Evolutionary conservation across 768 basidiomycete genomes (phyloP).

Genomic region (Rhizopogon sp.): DNA sequence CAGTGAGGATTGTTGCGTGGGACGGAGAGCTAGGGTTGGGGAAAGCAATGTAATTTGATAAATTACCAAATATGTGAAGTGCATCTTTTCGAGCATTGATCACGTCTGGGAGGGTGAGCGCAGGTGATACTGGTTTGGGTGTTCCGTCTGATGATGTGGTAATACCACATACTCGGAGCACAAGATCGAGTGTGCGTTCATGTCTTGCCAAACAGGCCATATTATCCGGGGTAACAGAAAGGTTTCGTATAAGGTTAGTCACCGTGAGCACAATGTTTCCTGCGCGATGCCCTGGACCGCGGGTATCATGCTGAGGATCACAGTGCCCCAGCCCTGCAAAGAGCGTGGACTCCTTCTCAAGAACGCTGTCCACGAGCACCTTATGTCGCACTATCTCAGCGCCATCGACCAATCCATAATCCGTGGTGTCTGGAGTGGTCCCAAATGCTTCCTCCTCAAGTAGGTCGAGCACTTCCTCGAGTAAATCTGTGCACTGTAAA

Average conservation of each 20-base stretch:
- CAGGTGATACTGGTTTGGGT: slow-evolving; percentile 44
- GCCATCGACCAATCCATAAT: slow-evolving; percentile 23
- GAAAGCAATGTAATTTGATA: slow-evolving; percentile 51
- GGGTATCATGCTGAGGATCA: slow-evolving; percentile 18
- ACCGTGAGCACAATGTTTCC: slow-evolving; percentile 63
- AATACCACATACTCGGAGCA: slow-evolving; percentile 68
- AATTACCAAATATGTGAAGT: slow-evolving; percentile 61
- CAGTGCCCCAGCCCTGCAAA: slow-evolving; percentile 49
- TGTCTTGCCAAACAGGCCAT: slow-evolving; percentile 59
- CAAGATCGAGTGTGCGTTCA: slow-evolving; percentile 54
- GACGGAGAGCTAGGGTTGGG: slow-evolving; percentile 34
- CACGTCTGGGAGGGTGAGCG: slow-evolving; percentile 66
- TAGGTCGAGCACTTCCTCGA: slow-evolving; percentile 84
- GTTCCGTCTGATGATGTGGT: slow-evolving; percentile 26
- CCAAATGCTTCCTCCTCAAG: slow-evolving; percentile 79
- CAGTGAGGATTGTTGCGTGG: slow-evolving; percentile 40
- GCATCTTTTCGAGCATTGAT: slow-evolving; percentile 74
- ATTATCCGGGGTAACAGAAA: slow-evolving; percentile 75
- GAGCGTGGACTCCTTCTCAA: slow-evolving; percentile 52
- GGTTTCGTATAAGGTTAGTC: slow-evolving; percentile 81
- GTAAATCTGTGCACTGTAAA: slow-evolving; percentile 67
- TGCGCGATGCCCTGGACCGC: slow-evolving; percentile 58
- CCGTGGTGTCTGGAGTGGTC: slow-evolving; percentile 30
- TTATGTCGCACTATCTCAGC: slow-evolving; percentile 54
- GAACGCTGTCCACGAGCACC: slow-evolving; percentile 52